Evolutionary conservation across 768 basidiomycete species (phyloP).

Genomic region (Pholiota molesta): DNA sequence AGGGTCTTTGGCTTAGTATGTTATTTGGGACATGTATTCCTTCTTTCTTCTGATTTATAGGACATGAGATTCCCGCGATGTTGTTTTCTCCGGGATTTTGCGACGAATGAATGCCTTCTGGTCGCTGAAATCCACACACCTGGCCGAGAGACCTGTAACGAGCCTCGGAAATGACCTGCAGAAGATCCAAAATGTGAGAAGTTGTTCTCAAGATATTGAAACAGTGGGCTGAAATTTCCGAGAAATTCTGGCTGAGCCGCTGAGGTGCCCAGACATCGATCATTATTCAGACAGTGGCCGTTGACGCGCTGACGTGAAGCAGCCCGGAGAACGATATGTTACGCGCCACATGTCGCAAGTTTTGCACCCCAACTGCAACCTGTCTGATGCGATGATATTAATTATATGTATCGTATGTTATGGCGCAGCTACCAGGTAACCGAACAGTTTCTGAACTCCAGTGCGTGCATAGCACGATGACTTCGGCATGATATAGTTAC

Average conservation of each 20-base stretch:
- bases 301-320: not conserved
- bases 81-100: not conserved
- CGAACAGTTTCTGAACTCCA: too few relatives aligned
- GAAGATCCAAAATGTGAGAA: too few relatives aligned
- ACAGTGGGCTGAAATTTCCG: not conserved
- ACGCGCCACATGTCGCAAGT: not conserved
- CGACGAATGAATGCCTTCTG: not conserved
- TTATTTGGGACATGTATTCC: not conserved
- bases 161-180: too few relatives aligned
- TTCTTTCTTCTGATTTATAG: not conserved
- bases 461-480: too few relatives aligned
- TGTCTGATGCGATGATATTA: not conserved
- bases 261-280: too few relatives aligned
- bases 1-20: not conserved
- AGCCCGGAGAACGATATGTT: not conserved
- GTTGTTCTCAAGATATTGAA: not conserved
- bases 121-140: not conserved
- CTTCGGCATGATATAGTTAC: too few relatives aligned
- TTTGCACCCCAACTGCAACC: not conserved
- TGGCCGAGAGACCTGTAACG: not conserved
- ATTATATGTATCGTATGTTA: not conserved
- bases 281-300: too few relatives aligned
- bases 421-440: not conserved
- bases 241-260: too few relatives aligned
- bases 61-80: not conserved